Evolutionary conservation across 805 yeast genomes (phyloP), one percentile per base, ranked within the genome.

Genomic region (Suhomyces sp.): DNA sequence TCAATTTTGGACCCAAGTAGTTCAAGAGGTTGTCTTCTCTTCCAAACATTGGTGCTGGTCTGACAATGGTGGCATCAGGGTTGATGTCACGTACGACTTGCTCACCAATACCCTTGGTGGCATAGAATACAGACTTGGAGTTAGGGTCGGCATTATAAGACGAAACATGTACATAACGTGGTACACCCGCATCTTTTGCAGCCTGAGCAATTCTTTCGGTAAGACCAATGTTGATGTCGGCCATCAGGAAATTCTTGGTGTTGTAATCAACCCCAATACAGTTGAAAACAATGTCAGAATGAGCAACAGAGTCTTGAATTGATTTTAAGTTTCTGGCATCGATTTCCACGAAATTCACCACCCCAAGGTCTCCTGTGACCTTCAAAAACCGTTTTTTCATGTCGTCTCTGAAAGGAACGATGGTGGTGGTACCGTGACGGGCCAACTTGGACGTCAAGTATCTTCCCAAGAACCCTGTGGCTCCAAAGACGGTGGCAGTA

Each of bases 401-500:
- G 51, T 82, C 90, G 55, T 87, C 90, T 54, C 95, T 74, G 68
- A 56, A 86, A n/a, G 95, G 95, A 15, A 77, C 81, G 33, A 84
- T 77, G 6, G 83, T 78, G 36, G 73, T 61, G 19, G 95, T 87
- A 44, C 95, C 95, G 55, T 86, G 88, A 53, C 81, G 73, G 43
- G 91, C 95, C 48, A 87, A 68, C 53, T 81, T 82, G 22, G 90
- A 67, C 13, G 77, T 74, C 42, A 87, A 60, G 46, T 82, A 75
- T 31, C 87, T 76, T 30, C 95, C 95, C 40, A 87, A 64, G 58
- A 82, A 80, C 2, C 95, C 95, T 30, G 81, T 67, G 23, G 82
- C 85, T 7, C 95, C 95, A 54, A 87, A 87, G 2, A 87, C 93
- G 1, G 95, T 84, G 15, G 90, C 95, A 3, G 90, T 84, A 63